phyloP scores from a whole-genome alignment of 1,284 basidiomycete species.

The Testicularia cyperi region DNA sequence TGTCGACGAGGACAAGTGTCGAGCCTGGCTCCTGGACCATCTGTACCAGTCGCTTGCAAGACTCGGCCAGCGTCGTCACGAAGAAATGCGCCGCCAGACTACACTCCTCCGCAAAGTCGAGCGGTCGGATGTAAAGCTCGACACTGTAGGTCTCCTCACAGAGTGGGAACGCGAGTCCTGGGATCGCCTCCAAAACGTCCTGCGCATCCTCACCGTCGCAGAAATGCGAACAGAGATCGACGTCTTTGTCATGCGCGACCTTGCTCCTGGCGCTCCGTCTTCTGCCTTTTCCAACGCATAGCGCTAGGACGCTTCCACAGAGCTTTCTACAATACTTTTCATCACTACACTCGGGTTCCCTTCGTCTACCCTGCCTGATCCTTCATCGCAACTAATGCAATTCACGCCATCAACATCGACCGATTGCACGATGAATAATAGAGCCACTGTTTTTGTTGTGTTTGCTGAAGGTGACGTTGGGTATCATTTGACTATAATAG shows the following conservation, averaged over 20 bases:
- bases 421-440: too few species aligned
- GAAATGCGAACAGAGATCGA: slow-evolving; percentile 44
- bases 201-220: slow-evolving; percentile 39
- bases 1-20: slow-evolving; percentile 51
- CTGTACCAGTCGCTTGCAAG: slow-evolving; percentile 48
- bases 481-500: too few species aligned
- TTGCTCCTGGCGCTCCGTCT: slow-evolving; percentile 23
- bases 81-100: slow-evolving; percentile 42
- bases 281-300: too few species aligned
- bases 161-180: slow-evolving; percentile 48
- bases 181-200: slow-evolving; percentile 21
- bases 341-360: too few species aligned
- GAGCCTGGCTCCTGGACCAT: slow-evolving; percentile 55
- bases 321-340: neutral
- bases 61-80: slow-evolving; percentile 42
- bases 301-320: neutral
- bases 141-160: slow-evolving; percentile 34
- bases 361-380: too few species aligned
- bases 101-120: slow-evolving; percentile 49
- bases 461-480: too few species aligned
- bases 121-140: slow-evolving; percentile 50
- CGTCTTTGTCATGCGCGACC: slow-evolving; percentile 40
- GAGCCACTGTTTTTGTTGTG: too few species aligned
- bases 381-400: too few species aligned
- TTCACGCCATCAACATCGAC: too few species aligned